These are phyloP conservation scores for Wallacemonas sp. DNA, from an alignment of 208 protist species.

Conservation along the genomic window DNA sequence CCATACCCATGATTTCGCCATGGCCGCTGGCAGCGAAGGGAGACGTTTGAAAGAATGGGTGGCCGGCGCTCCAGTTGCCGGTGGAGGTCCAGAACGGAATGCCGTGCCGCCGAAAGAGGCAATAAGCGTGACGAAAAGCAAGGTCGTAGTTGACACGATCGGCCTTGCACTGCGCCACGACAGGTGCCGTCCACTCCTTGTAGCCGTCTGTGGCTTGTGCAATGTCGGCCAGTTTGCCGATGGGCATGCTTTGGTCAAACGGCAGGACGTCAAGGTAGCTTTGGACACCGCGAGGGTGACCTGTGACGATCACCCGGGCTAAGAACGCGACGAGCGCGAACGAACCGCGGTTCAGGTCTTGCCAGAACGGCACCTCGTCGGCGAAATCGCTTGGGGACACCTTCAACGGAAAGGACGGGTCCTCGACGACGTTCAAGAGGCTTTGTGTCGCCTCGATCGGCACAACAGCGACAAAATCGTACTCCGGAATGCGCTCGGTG, in stretches of 20 bases:
- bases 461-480: conserved; percentile 85
- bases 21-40: conserved; percentile 34
- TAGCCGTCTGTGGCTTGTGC: conserved; percentile 70
- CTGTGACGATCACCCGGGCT: conserved; percentile 59
- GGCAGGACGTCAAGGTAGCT: conserved; percentile 85
- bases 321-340: conserved; percentile 78
- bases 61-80: conserved; percentile 47
- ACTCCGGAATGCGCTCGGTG: conserved; percentile 75
- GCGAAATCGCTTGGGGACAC: conserved; percentile 61
- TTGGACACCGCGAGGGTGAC: conserved; percentile 65
- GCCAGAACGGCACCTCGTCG: conserved; percentile 73
- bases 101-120: conserved; percentile 81
- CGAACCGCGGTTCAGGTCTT: conserved; percentile 69
- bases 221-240: conserved; percentile 59
- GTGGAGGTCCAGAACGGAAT: conserved; percentile 81
- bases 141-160: conserved; percentile 63
- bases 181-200: conserved; percentile 44
- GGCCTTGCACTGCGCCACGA: conserved; percentile 56
- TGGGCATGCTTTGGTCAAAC: conserved; percentile 71
- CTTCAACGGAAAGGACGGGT: conserved; percentile 63
- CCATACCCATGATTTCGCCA: conserved; percentile 81
- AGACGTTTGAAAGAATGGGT: conserved; percentile 75
- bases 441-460: conserved; percentile 77
- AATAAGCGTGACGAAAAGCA: conserved; percentile 77
- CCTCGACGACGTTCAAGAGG: conserved; percentile 57